A percentile compares a stretch with the other conserved stretches of the same genome.
Evolutionary conservation across 2,329 filamentous ascomycete species (phyloP).

Genomic region (Aphanoascus verrucosus): DNA sequence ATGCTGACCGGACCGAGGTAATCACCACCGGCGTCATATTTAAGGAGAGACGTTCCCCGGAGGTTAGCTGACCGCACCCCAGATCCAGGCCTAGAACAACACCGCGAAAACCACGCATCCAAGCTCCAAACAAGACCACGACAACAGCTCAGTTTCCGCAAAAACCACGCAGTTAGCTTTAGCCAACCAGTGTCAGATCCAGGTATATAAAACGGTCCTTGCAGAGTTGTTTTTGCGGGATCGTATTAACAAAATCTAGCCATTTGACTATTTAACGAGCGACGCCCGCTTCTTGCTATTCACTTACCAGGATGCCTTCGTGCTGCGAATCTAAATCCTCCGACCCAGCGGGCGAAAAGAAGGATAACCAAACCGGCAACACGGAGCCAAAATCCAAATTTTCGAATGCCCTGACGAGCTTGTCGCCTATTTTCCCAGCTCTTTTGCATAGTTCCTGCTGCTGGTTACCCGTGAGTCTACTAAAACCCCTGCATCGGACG

Average conservation of each 20-base stretch:
- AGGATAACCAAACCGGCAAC: not conserved
- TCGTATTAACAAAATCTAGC: not conserved
- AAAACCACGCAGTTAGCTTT: constrained; percentile 1
- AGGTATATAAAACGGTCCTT: not conserved
- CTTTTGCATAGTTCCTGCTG: constrained; percentile 17
- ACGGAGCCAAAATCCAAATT: not conserved
- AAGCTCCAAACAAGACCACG: too few relatives aligned
- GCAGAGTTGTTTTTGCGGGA: too few relatives aligned
- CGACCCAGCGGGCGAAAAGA: not conserved
- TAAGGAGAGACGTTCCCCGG: constrained; percentile 23
- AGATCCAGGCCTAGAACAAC: too few relatives aligned
- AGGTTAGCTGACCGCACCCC: constrained; percentile 1
- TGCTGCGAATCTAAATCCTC: constrained; percentile 2
- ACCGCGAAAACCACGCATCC: too few relatives aligned
- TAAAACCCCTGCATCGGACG: too few relatives aligned
- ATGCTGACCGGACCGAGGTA: too few relatives aligned
- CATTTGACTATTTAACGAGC: not conserved
- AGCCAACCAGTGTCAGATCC: not conserved
- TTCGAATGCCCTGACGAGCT: constrained; percentile 3
- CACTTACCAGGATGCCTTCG: not conserved
- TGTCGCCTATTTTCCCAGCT: constrained; percentile 13
- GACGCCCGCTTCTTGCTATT: not conserved
- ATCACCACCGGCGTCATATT: constrained; percentile 11
- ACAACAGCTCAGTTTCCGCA: not conserved
- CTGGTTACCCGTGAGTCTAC: constrained; percentile 16